Percentiles rank a stretch among this genome's conserved stretches.
Evolutionary conservation across 176 grass and related monocot species (phyloP).

Genomic region (Pontederia crassipes): DNA sequence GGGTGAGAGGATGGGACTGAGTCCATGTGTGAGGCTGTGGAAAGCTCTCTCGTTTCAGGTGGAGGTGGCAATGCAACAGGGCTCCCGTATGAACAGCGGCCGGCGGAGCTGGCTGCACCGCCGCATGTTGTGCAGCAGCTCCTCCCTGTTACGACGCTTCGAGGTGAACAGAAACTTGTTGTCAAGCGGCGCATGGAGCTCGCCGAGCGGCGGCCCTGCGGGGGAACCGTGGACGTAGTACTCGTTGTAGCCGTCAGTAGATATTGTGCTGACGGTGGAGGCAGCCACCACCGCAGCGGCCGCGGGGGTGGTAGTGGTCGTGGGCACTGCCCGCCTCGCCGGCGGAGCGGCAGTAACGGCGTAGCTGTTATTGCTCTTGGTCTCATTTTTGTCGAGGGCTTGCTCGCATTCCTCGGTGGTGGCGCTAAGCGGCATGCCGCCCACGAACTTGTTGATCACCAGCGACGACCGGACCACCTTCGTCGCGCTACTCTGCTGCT

Average conservation of each 20-base stretch:
- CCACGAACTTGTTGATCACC: conserved; percentile 98
- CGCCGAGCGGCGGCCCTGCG: neutral
- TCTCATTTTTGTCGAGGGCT: conserved; percentile 5
- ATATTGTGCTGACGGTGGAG: conserved; percentile 8
- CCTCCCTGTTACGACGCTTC: conserved; percentile 41
- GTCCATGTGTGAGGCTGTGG: neutral
- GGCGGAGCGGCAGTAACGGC: neutral
- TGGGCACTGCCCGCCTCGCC: conserved; percentile 36
- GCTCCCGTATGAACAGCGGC: conserved; percentile 79
- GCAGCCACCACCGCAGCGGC: conserved; percentile 58
- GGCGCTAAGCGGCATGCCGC: conserved; percentile 43
- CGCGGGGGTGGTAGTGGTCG: conserved; percentile 49
- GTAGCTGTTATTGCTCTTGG: neutral
- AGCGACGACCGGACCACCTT: conserved; percentile 68
- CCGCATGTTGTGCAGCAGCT: conserved; percentile 65
- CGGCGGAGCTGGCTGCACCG: conserved; percentile 72
- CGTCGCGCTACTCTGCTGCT: conserved; percentile 25
- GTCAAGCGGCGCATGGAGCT: conserved; percentile 10
- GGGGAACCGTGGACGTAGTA: conserved; percentile 3
- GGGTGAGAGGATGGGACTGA: neutral
- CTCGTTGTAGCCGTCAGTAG: conserved; percentile 2
- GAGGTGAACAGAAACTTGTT: conserved; percentile 66
- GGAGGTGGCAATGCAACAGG: conserved; percentile 76
- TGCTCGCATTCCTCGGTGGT: too few relatives aligned
- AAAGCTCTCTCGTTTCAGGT: neutral